phyloP scores from a whole-genome alignment of 2,329 filamentous ascomycete species.

The Aspergillus bombycis region DNA sequence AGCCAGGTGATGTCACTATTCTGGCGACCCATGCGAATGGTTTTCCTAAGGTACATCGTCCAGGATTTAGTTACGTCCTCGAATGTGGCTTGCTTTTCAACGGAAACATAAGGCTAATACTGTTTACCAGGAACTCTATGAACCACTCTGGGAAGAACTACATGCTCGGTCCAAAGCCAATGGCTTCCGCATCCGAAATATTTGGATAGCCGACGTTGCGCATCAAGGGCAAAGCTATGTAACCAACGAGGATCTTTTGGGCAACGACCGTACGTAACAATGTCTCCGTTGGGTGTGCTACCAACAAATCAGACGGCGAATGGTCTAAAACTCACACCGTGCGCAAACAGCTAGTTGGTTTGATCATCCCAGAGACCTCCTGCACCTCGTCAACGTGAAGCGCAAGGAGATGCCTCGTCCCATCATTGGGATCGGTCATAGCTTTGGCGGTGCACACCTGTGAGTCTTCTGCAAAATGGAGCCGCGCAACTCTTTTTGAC shows the following conservation, averaged over 20 bases:
- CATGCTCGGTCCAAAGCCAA: conserved; percentile 59
- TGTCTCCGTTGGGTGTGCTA: not conserved
- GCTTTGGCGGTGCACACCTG: conserved; percentile 79
- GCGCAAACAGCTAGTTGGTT: conserved; percentile 71
- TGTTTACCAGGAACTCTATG: conserved; percentile 74
- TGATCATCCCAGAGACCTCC: conserved; percentile 81
- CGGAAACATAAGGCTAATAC: conserved; percentile 10
- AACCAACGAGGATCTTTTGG: conserved; percentile 74
- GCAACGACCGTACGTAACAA: conserved; percentile 74
- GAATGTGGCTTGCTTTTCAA: not conserved
- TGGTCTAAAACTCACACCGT: conserved; percentile 21
- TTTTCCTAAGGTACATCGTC: conserved; percentile 73
- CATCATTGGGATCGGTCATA: conserved; percentile 83
- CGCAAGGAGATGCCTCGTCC: conserved; percentile 78
- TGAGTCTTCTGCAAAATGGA: conserved; percentile 26
- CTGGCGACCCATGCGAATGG: conserved; percentile 88
- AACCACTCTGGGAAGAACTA: conserved; percentile 87
- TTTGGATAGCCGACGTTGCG: conserved; percentile 90
- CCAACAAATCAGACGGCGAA: not conserved
- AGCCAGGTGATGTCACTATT: conserved; percentile 79
- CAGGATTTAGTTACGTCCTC: not conserved
- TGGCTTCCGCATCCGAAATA: conserved; percentile 72
- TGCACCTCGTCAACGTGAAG: conserved; percentile 84
- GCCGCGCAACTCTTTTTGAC: not conserved
- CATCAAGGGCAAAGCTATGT: conserved; percentile 80